phyloP scores from a whole-genome alignment of 306 rosid species.

The Ziziphus jujuba region DNA sequence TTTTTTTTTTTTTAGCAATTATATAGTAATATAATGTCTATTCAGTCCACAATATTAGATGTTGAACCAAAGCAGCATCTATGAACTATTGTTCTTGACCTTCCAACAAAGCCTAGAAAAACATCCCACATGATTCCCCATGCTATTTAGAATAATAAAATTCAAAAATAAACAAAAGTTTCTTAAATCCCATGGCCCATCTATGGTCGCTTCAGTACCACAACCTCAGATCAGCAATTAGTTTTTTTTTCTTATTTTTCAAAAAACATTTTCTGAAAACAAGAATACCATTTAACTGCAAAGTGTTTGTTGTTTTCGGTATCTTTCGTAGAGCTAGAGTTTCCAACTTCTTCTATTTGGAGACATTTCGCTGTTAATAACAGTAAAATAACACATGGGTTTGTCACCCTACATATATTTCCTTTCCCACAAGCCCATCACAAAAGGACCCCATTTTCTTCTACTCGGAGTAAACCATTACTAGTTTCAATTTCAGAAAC shows the following conservation, averaged over 20 bases:
- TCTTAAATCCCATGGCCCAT: slow-evolving; percentile 34
- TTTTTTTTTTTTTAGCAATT: too few species aligned
- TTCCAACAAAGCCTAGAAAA: slow-evolving; percentile 18
- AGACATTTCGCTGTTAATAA: slow-evolving; percentile 37
- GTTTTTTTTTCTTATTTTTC: slow-evolving; percentile 14
- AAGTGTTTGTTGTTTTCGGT: slow-evolving; percentile 10
- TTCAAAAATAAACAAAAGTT: background rate
- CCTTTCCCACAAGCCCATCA: slow-evolving; percentile 31
- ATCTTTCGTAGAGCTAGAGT: background rate
- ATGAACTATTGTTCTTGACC: background rate
- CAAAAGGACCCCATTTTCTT: slow-evolving; percentile 41
- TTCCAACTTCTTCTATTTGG: slow-evolving; percentile 30
- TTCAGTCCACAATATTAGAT: too few species aligned
- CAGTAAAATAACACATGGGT: slow-evolving; percentile 61
- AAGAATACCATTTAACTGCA: slow-evolving; percentile 22
- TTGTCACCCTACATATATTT: slow-evolving; percentile 23
- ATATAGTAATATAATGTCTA: too few species aligned
- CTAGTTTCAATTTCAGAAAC: slow-evolving; percentile 16
- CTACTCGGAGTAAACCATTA: slow-evolving; percentile 27
- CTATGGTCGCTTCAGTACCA: slow-evolving; percentile 30
- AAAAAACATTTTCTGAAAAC: background rate
- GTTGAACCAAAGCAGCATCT: too few species aligned
- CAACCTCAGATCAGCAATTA: slow-evolving; percentile 29
- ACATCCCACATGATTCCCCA: slow-evolving; percentile 55
- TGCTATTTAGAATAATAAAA: slow-evolving; percentile 19